Evolutionary conservation across 2,329 filamentous ascomycete species (phyloP), one percentile per base, ranked within the genome.

Genomic region (Monosporascus ibericus): DNA sequence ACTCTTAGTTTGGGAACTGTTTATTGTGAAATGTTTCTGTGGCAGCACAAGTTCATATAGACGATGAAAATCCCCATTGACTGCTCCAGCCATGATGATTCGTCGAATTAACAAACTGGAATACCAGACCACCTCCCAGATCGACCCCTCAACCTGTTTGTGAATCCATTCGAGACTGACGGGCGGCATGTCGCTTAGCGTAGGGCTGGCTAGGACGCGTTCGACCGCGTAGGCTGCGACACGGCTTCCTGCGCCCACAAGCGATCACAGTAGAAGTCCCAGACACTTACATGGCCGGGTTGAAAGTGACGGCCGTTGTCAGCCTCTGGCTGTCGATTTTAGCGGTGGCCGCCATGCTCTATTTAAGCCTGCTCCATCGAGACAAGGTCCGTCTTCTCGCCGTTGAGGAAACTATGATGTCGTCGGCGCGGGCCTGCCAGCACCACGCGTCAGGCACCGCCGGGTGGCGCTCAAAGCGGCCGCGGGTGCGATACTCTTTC

Each of bases 121-220:
- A 27, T 27, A 9, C 9, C 8, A 24, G 25, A 27, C 25, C 8
- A 27, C 25, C 27, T 24, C 22, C 27, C 48, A 25, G 22, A 59
- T 38, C 71, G 66, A 73, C 51, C 71, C 65, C 1, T 53, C 38
- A 25, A 71, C 53, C 69, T 69, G 73, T 50, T 65, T 66, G 6
- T 50, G 47, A 55, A 73, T 60, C 69, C 64, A 72, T 22, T 64
- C 59, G 1, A 48, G 9, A 20, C 56, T 63, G 1, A 73, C 57
- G 2, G 61, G 57, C 8, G 58, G 48, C 48, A 71, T 52, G 2
- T 49, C 39, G 17, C 58, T 55, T 24, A 72, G 50, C 5, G 58
- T 63, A 5, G 56, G 15, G 50, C 68, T 71, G 15, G 58, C 61
- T 17, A 55, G 50, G 14, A 47, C 47, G 3, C 51, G 56, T 6